Conservation (phyloP, 2,329 filamentous ascomycete species). For the Zymoseptoria brevis region DNA sequence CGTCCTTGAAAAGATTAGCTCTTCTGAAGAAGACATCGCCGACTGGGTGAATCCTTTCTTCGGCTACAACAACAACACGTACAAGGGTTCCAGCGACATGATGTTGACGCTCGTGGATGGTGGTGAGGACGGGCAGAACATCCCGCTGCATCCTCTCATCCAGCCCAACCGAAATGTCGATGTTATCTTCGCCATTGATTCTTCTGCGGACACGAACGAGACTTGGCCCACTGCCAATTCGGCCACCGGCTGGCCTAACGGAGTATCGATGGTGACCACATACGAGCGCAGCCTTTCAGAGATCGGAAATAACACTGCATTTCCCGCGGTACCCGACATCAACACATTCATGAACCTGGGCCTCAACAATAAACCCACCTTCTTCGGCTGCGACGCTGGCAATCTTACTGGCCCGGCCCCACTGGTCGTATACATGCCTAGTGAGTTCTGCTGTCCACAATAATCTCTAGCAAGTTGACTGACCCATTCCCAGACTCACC, state of each 20-base stretch:
- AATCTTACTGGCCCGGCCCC: constrained; percentile 57
- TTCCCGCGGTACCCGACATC: constrained; percentile 63
- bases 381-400: constrained; percentile 67
- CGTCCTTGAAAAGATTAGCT: constrained; percentile 50
- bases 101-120: constrained; percentile 69
- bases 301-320: constrained; percentile 59
- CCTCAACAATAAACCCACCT: constrained; percentile 60
- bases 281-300: constrained; percentile 57
- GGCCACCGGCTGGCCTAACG: constrained; percentile 63
- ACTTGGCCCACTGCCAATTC: constrained; percentile 24
- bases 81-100: constrained; percentile 46
- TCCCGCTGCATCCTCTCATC: constrained; percentile 69
- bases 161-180: constrained; percentile 65
- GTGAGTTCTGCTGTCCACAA: background rate
- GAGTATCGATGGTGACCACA: constrained; percentile 64
- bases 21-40: constrained; percentile 63
- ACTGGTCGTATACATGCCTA: constrained; percentile 80
- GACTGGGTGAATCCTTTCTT: constrained; percentile 74
- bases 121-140: constrained; percentile 69
- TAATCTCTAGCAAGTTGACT: constrained; percentile 40
- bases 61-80: constrained; percentile 52
- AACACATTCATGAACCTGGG: constrained; percentile 74
- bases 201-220: constrained; percentile 59
- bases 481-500: constrained; percentile 16
- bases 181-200: constrained; percentile 73